Conservation (phyloP, 106 monocot species). For the Dioscorea zingiberensis region DNA sequence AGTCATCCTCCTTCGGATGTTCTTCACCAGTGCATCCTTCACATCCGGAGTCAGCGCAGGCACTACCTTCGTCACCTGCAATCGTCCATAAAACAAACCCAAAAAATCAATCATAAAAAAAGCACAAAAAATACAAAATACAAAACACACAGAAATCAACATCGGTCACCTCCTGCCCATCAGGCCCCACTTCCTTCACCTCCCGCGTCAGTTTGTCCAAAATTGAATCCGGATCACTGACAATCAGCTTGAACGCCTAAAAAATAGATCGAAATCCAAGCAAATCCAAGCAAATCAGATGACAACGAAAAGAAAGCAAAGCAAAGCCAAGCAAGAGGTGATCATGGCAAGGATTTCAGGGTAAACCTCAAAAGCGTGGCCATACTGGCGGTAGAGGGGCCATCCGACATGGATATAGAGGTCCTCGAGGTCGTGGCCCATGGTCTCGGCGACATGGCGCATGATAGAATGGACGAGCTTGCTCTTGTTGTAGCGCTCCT, state of each 20-base stretch:
- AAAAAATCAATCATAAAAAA: neutral
- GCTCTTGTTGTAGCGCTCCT: slow-evolving; percentile 90
- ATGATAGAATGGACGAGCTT: slow-evolving; percentile 98
- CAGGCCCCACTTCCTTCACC: slow-evolving; percentile 71
- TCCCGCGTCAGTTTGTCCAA: slow-evolving; percentile 59
- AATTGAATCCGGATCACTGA: slow-evolving; percentile 71
- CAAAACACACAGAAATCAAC: neutral
- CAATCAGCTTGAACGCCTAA: slow-evolving; percentile 88
- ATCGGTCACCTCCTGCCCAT: slow-evolving; percentile 59
- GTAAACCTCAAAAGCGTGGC: slow-evolving; percentile 83
- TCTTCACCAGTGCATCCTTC: slow-evolving; percentile 77
- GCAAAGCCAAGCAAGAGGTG: too few relatives aligned
- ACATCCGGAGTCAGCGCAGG: slow-evolving; percentile 74
- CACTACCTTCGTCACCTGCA: slow-evolving; percentile 57
- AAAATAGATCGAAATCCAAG: neutral
- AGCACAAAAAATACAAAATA: neutral
- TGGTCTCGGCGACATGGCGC: slow-evolving; percentile 94
- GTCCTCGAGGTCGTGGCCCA: slow-evolving; percentile 71
- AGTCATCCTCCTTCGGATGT: slow-evolving; percentile 89
- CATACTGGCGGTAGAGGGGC: slow-evolving; percentile 87
- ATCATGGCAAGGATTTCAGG: neutral
- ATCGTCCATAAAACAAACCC: neutral
- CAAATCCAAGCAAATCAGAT: neutral
- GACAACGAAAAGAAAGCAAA: neutral
- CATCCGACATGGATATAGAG: slow-evolving; percentile 77